Evolutionary conservation across 306 rosid species (phyloP), one percentile per base, ranked within the genome.

Genomic region (Styphnolobium japonicum): DNA sequence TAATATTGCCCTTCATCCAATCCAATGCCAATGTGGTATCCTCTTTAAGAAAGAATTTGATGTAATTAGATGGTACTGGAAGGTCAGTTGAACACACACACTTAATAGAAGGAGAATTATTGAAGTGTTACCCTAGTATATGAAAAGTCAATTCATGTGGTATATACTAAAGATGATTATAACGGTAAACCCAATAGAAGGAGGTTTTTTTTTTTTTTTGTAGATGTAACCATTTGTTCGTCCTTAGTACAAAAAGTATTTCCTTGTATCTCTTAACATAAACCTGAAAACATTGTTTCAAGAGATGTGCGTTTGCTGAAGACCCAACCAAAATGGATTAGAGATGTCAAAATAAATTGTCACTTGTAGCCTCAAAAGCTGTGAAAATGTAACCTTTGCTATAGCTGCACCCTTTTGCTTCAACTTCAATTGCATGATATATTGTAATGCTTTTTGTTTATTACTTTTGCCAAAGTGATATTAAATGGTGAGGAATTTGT

Each of bases 251-350:
- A 66, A 55, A 56, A 45, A 34, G 29, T n/a, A 65, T 63, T 77
- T 77, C 73, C 70, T 64, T 52, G 42, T 31, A 71, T 10, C 63
- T 10, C 56, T 70, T 77, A 43, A 64, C 71, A 10, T 22, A 76
- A 52, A 76, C 46, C 79, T 31, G 80, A 71, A 72, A 77, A 55
- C 48, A 34, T 64, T 64, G 52, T 48, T 51, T 76, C 68, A 49
- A 40, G 55, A 19, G 60, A 76, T 67, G 46, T 23, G 70, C 10
- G 43, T 45, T 76, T 72, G 36, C 48, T 37, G 36, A 79, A 56
- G 70, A 39, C 40, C 42, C 69, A 27, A 43, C 46, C 18, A 37
- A 33, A 51, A 58, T 64, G 23, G 63, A 70, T 79, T 58, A 3
- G 63, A 67, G 39, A 21, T 0, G 49, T 14, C 58, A 57, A 78